These are phyloP conservation scores for Amanita inopinata DNA, from an alignment of 768 basidiomycete genomes.

Conservation along the genomic window DNA sequence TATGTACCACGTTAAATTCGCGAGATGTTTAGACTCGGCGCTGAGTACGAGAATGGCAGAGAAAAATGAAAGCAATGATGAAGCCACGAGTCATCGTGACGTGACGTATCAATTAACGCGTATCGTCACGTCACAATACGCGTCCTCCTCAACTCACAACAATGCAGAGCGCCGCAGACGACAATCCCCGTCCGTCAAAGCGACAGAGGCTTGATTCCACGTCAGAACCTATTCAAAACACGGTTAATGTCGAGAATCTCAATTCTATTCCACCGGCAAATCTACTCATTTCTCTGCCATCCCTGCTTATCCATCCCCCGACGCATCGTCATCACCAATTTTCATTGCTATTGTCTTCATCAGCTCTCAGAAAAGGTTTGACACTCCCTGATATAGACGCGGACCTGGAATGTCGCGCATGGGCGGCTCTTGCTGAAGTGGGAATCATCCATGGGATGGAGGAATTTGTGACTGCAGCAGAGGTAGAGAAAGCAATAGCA, in stretches of 20 bases:
- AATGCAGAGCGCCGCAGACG: neutral
- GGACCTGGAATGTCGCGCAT: slow-evolving; percentile 60
- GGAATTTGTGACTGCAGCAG: slow-evolving; percentile 46
- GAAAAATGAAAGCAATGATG: no score
- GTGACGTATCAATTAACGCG: neutral
- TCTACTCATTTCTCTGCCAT: slow-evolving; percentile 54
- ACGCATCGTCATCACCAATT: slow-evolving; percentile 43
- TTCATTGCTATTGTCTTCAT: slow-evolving; percentile 46
- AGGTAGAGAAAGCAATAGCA: slow-evolving; percentile 60
- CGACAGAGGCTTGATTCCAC: slow-evolving; percentile 6
- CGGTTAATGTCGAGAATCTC: neutral
- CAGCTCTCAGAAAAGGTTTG: slow-evolving; percentile 49
- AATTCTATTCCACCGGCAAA: slow-evolving; percentile 25
- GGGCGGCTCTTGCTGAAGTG: slow-evolving; percentile 60
- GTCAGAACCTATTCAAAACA: neutral
- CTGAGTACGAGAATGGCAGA: no score
- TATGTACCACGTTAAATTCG: no score
- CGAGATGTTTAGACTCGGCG: no score
- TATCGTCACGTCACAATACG: slow-evolving; percentile 6
- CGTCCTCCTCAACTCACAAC: neutral
- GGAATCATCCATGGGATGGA: slow-evolving; percentile 43
- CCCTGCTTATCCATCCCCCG: slow-evolving; percentile 54
- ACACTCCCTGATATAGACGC: slow-evolving; percentile 37
- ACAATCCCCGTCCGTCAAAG: slow-evolving; percentile 11
- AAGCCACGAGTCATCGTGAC: neutral